phyloP scores from a whole-genome alignment of 768 basidiomycete species.

The Favolaschia claudopus region DNA sequence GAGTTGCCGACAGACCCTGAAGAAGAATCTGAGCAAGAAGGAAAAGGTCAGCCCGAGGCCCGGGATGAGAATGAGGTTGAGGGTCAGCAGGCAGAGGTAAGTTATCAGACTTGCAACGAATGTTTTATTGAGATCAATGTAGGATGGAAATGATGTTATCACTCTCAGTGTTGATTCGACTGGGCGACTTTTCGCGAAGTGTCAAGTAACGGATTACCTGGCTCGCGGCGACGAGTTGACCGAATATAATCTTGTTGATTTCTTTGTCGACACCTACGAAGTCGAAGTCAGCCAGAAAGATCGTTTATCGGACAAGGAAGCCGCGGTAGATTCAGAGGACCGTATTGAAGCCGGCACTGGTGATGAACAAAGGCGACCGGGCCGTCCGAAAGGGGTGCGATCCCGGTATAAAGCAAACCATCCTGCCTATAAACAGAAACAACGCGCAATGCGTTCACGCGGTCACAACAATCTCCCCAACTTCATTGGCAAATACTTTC shows the following conservation, averaged over 20 bases:
- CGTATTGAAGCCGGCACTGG: no score
- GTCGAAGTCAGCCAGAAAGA: conserved; percentile 1
- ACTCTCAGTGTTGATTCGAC: conserved; percentile 7
- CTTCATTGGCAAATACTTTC: conserved; percentile 46
- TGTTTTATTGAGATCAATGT: background rate
- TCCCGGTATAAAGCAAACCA: conserved; percentile 15
- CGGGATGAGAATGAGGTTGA: background rate
- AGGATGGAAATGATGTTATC: conserved; percentile 12
- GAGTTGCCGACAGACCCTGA: background rate
- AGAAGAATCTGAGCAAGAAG: background rate
- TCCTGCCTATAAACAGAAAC: conserved; percentile 1
- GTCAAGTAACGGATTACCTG: conserved; percentile 37
- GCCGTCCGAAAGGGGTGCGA: conserved; percentile 18
- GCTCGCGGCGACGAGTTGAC: conserved; percentile 30
- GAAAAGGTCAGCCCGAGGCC: background rate
- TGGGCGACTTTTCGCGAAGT: conserved; percentile 18
- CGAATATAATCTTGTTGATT: conserved; percentile 30
- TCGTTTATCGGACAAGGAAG: background rate
- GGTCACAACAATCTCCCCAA: conserved; percentile 45
- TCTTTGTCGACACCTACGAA: conserved; percentile 44
- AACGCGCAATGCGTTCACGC: conserved; percentile 16
- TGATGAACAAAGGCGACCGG: conserved; percentile 10
- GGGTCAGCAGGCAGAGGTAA: background rate
- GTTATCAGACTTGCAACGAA: background rate
- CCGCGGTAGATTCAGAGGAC: background rate